Conservation (phyloP, 495 filamentous ascomycete genomes). For the Lophiostoma macrostomum region DNA sequence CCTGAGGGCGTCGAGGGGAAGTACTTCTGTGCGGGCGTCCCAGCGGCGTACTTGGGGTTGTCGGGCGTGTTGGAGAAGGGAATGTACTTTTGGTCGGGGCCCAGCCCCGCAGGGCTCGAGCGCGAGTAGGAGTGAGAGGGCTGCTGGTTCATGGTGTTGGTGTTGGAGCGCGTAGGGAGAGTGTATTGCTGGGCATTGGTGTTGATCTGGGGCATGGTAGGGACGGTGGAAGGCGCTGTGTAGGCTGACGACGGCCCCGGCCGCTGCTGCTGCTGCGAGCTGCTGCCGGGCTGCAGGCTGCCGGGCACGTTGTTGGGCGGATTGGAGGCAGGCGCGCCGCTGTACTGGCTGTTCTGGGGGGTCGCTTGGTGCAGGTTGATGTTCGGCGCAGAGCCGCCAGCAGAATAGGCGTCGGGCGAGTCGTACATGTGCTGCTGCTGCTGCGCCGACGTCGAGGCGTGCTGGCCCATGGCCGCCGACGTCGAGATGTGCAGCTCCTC, state of each 20-base stretch:
- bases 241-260: constrained; percentile 66
- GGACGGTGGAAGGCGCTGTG: constrained; percentile 65
- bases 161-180: constrained; percentile 63
- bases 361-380: constrained; percentile 67
- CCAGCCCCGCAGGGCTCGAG: constrained; percentile 78
- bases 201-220: constrained; percentile 66
- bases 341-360: constrained; percentile 58
- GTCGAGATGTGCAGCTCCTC: constrained; percentile 80
- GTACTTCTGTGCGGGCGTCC: constrained; percentile 54
- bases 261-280: constrained; percentile 48
- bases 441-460: constrained; percentile 37
- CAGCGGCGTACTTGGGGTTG: constrained; percentile 64
- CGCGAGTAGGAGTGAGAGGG: constrained; percentile 72
- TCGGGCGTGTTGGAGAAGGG: constrained; percentile 68
- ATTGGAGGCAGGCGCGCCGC: constrained; percentile 38
- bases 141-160: constrained; percentile 59
- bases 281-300: constrained; percentile 64
- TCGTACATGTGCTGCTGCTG: constrained; percentile 52
- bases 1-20: constrained; percentile 67
- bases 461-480: constrained; percentile 46
- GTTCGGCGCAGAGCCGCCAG: constrained; percentile 50
- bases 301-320: constrained; percentile 73
- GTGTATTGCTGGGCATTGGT: constrained; percentile 57
- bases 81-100: constrained; percentile 60
- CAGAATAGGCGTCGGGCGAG: constrained; percentile 50